These are phyloP conservation scores for Mortierella sp. DNA, from an alignment of 371 early-diverging fungal species.

Conservation along the genomic window DNA sequence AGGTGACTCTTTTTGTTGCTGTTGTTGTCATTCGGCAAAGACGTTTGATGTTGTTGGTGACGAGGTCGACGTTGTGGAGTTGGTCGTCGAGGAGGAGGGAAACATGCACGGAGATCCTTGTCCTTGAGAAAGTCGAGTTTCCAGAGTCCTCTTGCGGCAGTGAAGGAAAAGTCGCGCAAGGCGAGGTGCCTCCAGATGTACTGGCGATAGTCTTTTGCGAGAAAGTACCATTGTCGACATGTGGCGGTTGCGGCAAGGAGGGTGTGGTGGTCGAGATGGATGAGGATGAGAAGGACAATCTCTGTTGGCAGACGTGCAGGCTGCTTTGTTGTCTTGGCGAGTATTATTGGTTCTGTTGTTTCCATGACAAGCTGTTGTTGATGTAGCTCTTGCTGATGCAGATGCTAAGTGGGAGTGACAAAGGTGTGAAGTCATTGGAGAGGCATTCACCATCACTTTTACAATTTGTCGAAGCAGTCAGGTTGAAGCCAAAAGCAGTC, in stretches of 20 bases:
- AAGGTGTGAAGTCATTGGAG: background rate
- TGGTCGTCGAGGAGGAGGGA: conserved; percentile 6
- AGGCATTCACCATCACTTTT: background rate
- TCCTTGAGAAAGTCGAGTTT: conserved; percentile 41
- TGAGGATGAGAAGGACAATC: conserved; percentile 40
- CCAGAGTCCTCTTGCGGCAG: conserved; percentile 43
- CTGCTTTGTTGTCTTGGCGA: background rate
- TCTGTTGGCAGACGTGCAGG: conserved; percentile 30
- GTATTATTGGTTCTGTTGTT: background rate
- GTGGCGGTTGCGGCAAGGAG: conserved; percentile 30
- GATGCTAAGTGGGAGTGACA: background rate
- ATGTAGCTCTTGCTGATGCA: background rate
- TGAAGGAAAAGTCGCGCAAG: conserved; percentile 35
- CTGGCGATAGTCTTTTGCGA: conserved; percentile 37
- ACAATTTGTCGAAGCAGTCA: no score
- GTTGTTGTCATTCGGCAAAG: background rate
- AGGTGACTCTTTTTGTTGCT: background rate
- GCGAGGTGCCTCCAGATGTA: conserved; percentile 42
- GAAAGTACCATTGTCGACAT: conserved; percentile 40
- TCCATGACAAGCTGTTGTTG: background rate
- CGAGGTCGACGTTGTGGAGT: background rate
- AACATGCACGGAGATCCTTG: conserved; percentile 23
- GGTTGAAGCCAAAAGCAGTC: background rate
- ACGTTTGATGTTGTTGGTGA: background rate
- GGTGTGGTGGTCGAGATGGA: conserved; percentile 38